Percentiles rank a stretch among this genome's conserved stretches.
Conservation (phyloP, 768 basidiomycete species). For the Podaxis carcinomalis region DNA sequence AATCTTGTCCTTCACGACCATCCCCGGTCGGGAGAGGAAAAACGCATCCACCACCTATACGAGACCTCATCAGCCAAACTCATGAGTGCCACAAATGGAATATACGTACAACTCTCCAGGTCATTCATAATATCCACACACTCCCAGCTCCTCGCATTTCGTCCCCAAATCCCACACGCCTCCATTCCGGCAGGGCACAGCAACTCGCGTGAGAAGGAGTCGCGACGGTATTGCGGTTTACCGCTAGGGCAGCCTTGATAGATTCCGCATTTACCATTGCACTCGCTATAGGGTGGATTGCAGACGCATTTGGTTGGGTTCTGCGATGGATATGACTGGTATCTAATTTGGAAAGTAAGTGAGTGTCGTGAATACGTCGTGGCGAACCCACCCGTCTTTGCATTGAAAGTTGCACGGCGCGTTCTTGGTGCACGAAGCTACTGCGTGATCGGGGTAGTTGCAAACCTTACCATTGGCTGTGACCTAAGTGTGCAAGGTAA, state of each 20-base stretch:
- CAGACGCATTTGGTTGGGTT: conserved; percentile 40
- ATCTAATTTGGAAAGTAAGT: conserved; percentile 13
- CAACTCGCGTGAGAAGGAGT: conserved; percentile 21
- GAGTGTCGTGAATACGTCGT: neutral
- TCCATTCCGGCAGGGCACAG: conserved; percentile 33
- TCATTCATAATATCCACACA: conserved; percentile 43
- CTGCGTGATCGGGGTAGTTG: conserved; percentile 36
- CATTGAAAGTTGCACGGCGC: conserved; percentile 44
- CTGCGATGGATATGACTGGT: conserved; percentile 24
- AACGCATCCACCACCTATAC: conserved; percentile 45
- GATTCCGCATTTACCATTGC: conserved; percentile 45
- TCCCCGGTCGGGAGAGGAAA: conserved; percentile 24
- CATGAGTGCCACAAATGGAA: neutral
- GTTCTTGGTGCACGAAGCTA: conserved; percentile 28
- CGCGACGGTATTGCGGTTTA: conserved; percentile 24
- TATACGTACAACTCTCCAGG: conserved; percentile 48
- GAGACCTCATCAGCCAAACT: neutral
- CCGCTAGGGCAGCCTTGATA: conserved; percentile 30
- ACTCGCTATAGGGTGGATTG: conserved; percentile 33
- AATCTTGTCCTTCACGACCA: conserved; percentile 38
- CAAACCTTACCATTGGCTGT: conserved; percentile 21
- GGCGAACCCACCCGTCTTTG: conserved; percentile 35
- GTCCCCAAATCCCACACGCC: conserved; percentile 40
- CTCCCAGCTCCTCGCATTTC: conserved; percentile 38
- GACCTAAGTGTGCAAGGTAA: neutral